These are phyloP conservation scores for Cornus suecica DNA, from an alignment of 148 eudicot genomes.

Conservation along the genomic window DNA sequence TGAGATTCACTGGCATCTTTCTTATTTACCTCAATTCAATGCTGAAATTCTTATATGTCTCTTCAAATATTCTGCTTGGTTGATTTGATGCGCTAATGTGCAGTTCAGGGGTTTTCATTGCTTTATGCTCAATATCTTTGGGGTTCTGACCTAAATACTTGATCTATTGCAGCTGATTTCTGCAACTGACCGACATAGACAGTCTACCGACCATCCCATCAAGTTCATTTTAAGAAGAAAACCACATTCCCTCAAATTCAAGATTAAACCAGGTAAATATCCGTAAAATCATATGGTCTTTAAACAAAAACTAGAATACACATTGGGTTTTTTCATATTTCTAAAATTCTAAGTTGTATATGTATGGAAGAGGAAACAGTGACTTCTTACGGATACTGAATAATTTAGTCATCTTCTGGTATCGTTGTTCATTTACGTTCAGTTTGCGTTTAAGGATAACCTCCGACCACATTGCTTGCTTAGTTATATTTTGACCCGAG, in stretches of 20 bases:
- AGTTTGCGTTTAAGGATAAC: not conserved
- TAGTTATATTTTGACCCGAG: not conserved
- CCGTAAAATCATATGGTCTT: no score
- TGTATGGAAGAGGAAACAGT: not conserved
- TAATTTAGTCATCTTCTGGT: not conserved
- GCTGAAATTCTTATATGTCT: not conserved
- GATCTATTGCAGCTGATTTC: conserved; percentile 74
- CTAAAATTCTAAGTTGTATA: no score
- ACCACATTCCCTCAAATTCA: conserved; percentile 75
- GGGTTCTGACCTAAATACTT: conserved; percentile 6
- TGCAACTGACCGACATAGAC: conserved; percentile 87
- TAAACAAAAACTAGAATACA: no score
- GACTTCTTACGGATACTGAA: no score
- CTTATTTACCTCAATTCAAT: not conserved
- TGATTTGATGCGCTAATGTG: not conserved
- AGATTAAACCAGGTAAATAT: conserved; percentile 80
- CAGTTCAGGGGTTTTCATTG: not conserved
- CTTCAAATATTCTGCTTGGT: not conserved
- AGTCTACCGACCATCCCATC: conserved; percentile 93
- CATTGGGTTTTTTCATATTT: not conserved
- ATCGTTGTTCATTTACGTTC: not conserved
- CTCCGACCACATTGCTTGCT: not conserved
- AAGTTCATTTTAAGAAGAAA: conserved; percentile 84
- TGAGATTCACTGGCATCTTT: not conserved
- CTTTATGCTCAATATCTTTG: not conserved